These are phyloP conservation scores for Heliosperma pusillum DNA, from an alignment of 148 eudicot species.

Conservation along the genomic window DNA sequence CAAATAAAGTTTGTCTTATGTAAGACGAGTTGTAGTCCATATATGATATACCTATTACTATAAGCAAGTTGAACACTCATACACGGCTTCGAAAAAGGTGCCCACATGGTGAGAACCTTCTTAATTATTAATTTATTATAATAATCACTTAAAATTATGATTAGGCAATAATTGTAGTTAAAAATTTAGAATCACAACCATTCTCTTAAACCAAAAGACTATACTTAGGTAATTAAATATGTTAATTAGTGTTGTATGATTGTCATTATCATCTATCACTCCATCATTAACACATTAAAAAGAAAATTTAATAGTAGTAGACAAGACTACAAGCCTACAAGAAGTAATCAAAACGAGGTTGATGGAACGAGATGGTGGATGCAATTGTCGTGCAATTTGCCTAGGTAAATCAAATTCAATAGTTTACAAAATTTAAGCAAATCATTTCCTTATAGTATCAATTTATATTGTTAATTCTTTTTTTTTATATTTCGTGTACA, in stretches of 20 bases:
- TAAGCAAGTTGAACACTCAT: background rate
- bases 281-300: background rate
- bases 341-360: background rate
- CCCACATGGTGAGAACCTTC: background rate
- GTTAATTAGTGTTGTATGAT: background rate
- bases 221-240: background rate
- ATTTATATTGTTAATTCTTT: too few species aligned
- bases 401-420: background rate
- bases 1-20: too few species aligned
- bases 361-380: slow-evolving; percentile 9
- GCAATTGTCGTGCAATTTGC: slow-evolving; percentile 7
- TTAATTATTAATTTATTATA: background rate
- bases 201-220: background rate
- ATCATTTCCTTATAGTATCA: too few species aligned
- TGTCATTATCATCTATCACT: background rate
- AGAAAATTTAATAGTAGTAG: background rate
- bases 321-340: too few species aligned
- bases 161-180: background rate
- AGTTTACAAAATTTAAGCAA: background rate
- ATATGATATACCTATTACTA: background rate
- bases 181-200: background rate
- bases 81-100: background rate
- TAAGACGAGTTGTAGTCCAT: too few species aligned
- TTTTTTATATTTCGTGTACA: background rate
- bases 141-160: background rate